These are phyloP conservation scores for Thelonectria discophora DNA, from an alignment of 2,329 filamentous ascomycete genomes.

Conservation along the genomic window DNA sequence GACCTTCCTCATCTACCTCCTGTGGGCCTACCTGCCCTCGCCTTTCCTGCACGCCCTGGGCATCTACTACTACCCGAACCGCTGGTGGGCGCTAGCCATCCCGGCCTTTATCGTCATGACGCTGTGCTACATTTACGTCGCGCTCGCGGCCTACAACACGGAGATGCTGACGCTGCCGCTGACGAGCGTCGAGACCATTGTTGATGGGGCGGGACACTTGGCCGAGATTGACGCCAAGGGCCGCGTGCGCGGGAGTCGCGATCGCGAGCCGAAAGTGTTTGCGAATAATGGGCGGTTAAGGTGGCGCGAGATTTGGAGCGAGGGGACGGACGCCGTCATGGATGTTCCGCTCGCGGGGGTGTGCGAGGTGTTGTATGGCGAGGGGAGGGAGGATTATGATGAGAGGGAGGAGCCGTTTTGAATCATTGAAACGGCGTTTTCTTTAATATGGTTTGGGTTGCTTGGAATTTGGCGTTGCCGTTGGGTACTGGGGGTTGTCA, in stretches of 20 bases:
- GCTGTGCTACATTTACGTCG: constrained; percentile 92
- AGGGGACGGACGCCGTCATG: constrained; percentile 96
- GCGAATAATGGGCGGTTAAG: constrained; percentile 56
- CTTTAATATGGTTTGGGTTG: background rate
- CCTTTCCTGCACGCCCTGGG: constrained; percentile 92
- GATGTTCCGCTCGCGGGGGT: constrained; percentile 95
- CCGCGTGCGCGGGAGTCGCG: constrained; percentile 50
- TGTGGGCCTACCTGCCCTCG: constrained; percentile 91
- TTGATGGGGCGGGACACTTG: constrained; percentile 88
- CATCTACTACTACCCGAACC: constrained; percentile 95
- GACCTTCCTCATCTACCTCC: constrained; percentile 75
- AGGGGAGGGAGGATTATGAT: constrained; percentile 50
- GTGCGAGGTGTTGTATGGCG: constrained; percentile 91
- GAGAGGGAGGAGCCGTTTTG: constrained; percentile 28
- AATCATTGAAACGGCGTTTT: background rate
- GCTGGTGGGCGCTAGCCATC: constrained; percentile 96
- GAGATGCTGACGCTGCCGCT: constrained; percentile 86
- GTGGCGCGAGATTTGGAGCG: constrained; percentile 88
- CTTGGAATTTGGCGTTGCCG: background rate
- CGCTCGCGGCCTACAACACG: constrained; percentile 89
- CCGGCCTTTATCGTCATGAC: constrained; percentile 90
- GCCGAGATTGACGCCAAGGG: constrained; percentile 82
- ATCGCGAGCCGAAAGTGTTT: constrained; percentile 49
- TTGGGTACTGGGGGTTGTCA: background rate
- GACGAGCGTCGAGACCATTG: constrained; percentile 83